phyloP scores from a whole-genome alignment of 2,329 filamentous ascomycete genomes.

The Dactylellina sp. region DNA sequence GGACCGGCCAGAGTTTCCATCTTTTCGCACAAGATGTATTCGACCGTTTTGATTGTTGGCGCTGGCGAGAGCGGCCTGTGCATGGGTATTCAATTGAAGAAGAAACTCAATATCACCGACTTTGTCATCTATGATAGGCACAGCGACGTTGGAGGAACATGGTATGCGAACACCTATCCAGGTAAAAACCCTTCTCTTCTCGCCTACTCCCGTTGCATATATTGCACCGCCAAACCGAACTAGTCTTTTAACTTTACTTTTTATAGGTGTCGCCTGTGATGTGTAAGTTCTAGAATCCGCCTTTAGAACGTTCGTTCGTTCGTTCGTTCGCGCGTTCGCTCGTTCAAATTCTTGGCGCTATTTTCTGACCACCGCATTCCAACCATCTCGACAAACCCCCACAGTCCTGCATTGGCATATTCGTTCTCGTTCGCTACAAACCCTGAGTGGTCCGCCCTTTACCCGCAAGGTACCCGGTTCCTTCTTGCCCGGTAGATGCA shows the following conservation, averaged over 20 bases:
- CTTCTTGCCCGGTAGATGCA: neutral
- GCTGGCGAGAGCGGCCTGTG: conserved; percentile 74
- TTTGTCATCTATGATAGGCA: conserved; percentile 73
- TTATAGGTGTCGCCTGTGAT: conserved; percentile 68
- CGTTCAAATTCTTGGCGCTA: neutral
- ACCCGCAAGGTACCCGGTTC: conserved; percentile 62
- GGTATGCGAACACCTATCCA: conserved; percentile 74
- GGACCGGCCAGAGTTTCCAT: too few relatives aligned
- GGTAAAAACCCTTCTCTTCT: conserved; percentile 62
- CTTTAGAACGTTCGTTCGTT: neutral
- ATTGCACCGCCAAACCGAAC: too few relatives aligned
- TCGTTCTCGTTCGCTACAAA: conserved; percentile 71
- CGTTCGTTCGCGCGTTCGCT: neutral
- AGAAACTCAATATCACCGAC: conserved; percentile 71
- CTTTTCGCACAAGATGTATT: conserved; percentile 61
- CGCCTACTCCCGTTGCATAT: neutral
- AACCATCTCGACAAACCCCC: neutral
- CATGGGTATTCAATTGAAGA: conserved; percentile 71
- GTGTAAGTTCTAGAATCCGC: conserved; percentile 62
- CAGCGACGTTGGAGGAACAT: conserved; percentile 72
- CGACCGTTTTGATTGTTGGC: conserved; percentile 71
- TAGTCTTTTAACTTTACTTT: too few relatives aligned
- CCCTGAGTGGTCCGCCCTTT: conserved; percentile 67
- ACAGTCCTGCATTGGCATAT: conserved; percentile 70
- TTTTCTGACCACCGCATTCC: neutral